Conservation (phyloP, 306 rosid genomes). For the Malus sylvestris region DNA sequence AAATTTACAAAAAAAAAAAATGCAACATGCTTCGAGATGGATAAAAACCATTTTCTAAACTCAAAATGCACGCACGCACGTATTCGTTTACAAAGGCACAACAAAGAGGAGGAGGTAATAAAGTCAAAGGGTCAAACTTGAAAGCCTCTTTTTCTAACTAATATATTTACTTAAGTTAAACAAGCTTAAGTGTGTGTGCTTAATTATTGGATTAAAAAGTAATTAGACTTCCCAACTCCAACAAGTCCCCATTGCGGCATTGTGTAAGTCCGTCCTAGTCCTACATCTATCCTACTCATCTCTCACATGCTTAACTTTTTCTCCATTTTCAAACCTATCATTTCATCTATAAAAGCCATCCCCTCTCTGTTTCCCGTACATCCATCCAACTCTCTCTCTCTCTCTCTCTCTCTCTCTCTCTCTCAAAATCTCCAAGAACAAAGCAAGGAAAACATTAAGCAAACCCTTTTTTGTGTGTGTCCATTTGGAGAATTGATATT, state of each 20-base stretch:
- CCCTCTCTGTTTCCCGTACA: slow-evolving; percentile 33
- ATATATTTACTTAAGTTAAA: slow-evolving; percentile 17
- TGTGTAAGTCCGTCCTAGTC: slow-evolving; percentile 6
- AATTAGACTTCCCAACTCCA: background rate
- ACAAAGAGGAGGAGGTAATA: background rate
- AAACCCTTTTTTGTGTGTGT: slow-evolving; percentile 6
- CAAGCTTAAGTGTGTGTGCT: slow-evolving; percentile 12
- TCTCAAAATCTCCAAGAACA: background rate
- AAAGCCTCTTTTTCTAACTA: slow-evolving; percentile 22
- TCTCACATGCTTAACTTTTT: slow-evolving; percentile 14
- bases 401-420: slow-evolving; percentile 1
- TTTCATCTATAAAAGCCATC: slow-evolving; percentile 58
- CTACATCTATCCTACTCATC: background rate
- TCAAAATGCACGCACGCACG: background rate
- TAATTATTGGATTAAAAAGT: background rate
- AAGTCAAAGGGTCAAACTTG: slow-evolving; percentile 77
- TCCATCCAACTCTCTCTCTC: slow-evolving; percentile 15
- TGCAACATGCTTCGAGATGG: background rate
- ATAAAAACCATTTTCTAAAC: background rate
- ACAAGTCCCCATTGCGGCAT: slow-evolving; percentile 34
- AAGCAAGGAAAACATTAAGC: background rate
- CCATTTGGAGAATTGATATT: slow-evolving; percentile 1
- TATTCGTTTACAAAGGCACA: background rate
- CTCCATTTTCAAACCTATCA: slow-evolving; percentile 6
- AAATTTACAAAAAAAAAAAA: background rate